Conservation (phyloP, 2,329 filamentous ascomycete species). For the Aspergillus transmontanensis region DNA sequence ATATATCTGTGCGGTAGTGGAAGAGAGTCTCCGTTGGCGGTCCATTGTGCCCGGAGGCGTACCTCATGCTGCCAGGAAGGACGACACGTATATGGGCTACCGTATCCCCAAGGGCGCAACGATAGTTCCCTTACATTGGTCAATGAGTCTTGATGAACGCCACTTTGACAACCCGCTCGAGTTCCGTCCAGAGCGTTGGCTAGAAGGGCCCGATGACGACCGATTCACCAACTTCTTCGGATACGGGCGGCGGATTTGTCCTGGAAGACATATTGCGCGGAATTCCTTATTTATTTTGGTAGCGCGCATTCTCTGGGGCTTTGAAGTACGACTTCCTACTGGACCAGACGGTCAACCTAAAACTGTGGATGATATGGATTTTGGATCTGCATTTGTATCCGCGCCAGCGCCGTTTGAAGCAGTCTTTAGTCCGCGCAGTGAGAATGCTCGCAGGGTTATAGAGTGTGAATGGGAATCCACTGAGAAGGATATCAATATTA, state of each 20-base stretch:
- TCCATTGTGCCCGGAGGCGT: constrained; percentile 45
- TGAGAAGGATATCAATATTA: constrained; percentile 21
- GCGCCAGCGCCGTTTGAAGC: constrained; percentile 30
- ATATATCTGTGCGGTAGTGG: constrained; percentile 30
- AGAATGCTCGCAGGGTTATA: constrained; percentile 21
- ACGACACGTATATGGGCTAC: constrained; percentile 53
- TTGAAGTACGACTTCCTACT: constrained; percentile 18
- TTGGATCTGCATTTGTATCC: constrained; percentile 25
- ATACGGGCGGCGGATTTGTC: constrained; percentile 57
- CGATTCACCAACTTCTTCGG: constrained; percentile 60
- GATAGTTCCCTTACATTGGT: constrained; percentile 47
- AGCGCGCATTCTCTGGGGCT: constrained; percentile 55
- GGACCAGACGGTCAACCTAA: constrained; percentile 24
- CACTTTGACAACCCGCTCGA: constrained; percentile 40
- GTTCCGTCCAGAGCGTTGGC: constrained; percentile 46
- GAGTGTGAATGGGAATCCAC: constrained; percentile 21
- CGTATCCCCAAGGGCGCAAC: constrained; percentile 52
- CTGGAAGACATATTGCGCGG: constrained; percentile 33
- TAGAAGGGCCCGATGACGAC: constrained; percentile 43
- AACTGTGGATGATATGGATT: constrained; percentile 26
- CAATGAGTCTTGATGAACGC: constrained; percentile 44
- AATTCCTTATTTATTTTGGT: constrained; percentile 56
- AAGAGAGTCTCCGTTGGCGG: constrained; percentile 36
- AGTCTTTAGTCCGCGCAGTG: constrained; percentile 25
- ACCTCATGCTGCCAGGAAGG: constrained; percentile 50